Percentiles rank a stretch among this genome's conserved stretches.
Conservation (phyloP, 2,329 filamentous ascomycete genomes). For the Monosporascus sp. region DNA sequence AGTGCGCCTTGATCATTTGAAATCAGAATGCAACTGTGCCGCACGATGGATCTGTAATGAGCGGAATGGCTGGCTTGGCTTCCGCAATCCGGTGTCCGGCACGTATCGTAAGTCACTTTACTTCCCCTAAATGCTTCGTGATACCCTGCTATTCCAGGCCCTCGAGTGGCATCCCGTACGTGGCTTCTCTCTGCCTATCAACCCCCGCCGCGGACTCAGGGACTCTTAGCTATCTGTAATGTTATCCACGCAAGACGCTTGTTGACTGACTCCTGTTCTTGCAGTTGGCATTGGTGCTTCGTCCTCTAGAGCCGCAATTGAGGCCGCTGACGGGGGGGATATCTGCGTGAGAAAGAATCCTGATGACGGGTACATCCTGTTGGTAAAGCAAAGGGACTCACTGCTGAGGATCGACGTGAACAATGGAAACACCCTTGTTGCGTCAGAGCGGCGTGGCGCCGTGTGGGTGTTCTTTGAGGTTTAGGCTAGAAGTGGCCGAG, state of each 20-base stretch:
- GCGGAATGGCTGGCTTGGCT: slow-evolving; percentile 31
- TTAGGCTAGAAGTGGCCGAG: not conserved
- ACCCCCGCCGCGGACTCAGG: not conserved
- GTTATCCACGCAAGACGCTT: too few relatives aligned
- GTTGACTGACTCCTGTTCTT: too few relatives aligned
- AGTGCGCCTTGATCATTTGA: slow-evolving; percentile 14
- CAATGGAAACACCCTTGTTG: slow-evolving; percentile 18
- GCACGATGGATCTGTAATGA: slow-evolving; percentile 35
- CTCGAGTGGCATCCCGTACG: too few relatives aligned
- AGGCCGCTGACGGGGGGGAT: slow-evolving; percentile 19
- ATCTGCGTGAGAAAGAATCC: slow-evolving; percentile 25
- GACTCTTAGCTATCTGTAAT: not conserved
- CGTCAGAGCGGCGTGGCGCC: slow-evolving; percentile 20
- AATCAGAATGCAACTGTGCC: slow-evolving; percentile 3
- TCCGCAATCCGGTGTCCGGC: slow-evolving; percentile 28
- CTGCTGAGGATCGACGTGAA: slow-evolving; percentile 24
- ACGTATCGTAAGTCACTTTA: slow-evolving; percentile 12
- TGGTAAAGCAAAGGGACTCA: slow-evolving; percentile 21
- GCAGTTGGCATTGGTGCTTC: slow-evolving; percentile 24
- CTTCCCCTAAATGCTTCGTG: too few relatives aligned
- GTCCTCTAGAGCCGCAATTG: not conserved
- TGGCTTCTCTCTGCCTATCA: too few relatives aligned
- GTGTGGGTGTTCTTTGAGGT: slow-evolving; percentile 23
- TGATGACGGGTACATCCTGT: slow-evolving; percentile 27
- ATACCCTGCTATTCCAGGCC: too few relatives aligned